Evolutionary conservation across 768 basidiomycete species (phyloP).

Genomic region (Neoboletus subvelutipes): DNA sequence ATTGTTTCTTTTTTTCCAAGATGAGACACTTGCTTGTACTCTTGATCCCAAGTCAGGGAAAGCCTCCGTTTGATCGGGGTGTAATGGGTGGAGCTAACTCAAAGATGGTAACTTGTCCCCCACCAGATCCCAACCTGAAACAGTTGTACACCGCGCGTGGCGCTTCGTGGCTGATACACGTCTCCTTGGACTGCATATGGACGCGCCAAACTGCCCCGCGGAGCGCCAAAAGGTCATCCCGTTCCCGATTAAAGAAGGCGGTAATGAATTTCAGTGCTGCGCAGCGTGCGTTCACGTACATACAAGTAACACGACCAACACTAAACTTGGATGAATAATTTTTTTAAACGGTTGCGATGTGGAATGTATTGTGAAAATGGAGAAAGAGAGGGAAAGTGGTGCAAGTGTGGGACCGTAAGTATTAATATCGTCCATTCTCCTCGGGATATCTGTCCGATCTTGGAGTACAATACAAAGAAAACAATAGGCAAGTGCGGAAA

Average conservation of each 20-base stretch:
- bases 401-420: not conserved
- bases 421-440: constrained; percentile 10
- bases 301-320: not conserved
- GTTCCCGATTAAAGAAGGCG: not conserved
- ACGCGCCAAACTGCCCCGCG: not conserved
- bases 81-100: not conserved
- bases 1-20: not conserved
- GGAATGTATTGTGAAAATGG: not conserved
- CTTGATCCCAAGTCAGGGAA: not conserved
- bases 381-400: not conserved
- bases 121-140: not conserved
- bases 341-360: not conserved
- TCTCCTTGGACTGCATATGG: not conserved
- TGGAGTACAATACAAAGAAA: constrained; percentile 1
- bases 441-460: constrained; percentile 3
- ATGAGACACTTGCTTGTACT: not conserved
- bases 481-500: not conserved
- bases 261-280: not conserved
- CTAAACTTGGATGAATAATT: not conserved
- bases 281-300: constrained; percentile 2
- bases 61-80: not conserved
- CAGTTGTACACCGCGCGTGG: not conserved
- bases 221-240: not conserved
- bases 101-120: too few species aligned
- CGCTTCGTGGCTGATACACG: not conserved